Base-by-base conservation (phyloP, 192 early-diverging fungal species). In the Chytriomyces hyalinus region DNA sequence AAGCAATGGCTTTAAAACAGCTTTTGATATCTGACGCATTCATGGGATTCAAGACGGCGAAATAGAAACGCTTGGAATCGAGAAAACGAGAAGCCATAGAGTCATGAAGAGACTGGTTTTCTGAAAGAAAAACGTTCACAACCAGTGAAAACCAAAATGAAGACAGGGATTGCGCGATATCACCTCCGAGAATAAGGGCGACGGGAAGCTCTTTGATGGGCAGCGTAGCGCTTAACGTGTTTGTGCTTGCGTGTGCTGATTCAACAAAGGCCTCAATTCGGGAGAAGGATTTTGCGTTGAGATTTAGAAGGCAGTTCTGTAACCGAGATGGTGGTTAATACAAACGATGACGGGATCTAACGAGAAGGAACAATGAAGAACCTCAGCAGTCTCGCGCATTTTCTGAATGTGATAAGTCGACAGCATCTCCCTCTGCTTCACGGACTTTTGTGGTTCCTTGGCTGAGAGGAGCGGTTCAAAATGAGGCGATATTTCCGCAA, bases 1-100 rank as follows among this genome's bases (percentile, higher is more conserved):
- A 13, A n/a, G 53, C 45, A 13, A 53, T 20, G 7, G 49, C 11
- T 26, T 71, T 71, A 51, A 71, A 36, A 17, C 51, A 51, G 5
- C 17, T 13, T 57, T 71, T 71, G 15, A 71, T 15, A 45, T 71
- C 69, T 13, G 17, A 9, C 24, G 69, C n/a, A 44, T 71, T 71
- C 24, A 71, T n/a, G 8, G 49, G 69, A 22, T 45, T n/a, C 24
- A 71, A 49, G 15, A 71, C 69, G 49, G 69, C 69, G 26, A 68
- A 24, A 20, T 17, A 46, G 26, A n/a, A 26, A 26, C n/a, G 63
- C 20, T 11, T 15, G 26, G n/a, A 13, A 13, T n/a, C n/a, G 15
- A 65, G 28, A 28, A 65, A 65, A 28, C 63, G 63, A 11, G 63
- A 65, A 26, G 63, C 63, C 63, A 65, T 65, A 13, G 20, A 13